Conservation (phyloP, 1,284 basidiomycete genomes). For the Agaricales sp. region DNA sequence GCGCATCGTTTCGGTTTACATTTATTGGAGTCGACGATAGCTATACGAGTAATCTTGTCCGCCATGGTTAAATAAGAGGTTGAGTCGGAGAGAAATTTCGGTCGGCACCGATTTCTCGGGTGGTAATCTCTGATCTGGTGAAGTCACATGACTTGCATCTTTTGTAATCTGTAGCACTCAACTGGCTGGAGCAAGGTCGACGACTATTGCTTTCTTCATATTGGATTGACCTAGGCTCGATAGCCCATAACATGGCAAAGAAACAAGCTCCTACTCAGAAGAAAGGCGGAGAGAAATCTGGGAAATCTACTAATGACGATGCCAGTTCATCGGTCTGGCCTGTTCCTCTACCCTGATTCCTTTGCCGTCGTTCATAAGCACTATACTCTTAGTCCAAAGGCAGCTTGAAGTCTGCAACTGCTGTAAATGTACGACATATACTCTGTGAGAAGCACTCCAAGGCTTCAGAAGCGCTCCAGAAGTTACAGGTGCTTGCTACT, state of each 20-base stretch:
- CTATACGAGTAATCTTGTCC: constrained; percentile 93
- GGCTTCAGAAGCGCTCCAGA: constrained; percentile 63
- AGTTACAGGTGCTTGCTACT: constrained; percentile 51
- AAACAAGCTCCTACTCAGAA: constrained; percentile 30
- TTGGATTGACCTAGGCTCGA: background rate
- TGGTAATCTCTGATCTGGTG: background rate
- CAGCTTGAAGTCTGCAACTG: constrained; percentile 59
- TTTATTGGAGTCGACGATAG: constrained; percentile 87
- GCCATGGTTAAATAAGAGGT: constrained; percentile 17
- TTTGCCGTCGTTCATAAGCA: no score
- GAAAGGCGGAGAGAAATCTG: constrained; percentile 21
- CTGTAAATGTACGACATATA: constrained; percentile 78
- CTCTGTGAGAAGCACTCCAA: constrained; percentile 80
- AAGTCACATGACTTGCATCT: background rate
- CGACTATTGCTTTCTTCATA: background rate
- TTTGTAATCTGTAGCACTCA: background rate
- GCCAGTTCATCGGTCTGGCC: background rate
- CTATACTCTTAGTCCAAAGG: constrained; percentile 34
- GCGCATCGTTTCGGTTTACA: constrained; percentile 92
- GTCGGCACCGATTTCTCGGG: background rate
- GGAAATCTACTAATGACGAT: constrained; percentile 6
- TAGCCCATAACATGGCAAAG: constrained; percentile 39
- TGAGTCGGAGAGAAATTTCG: background rate
- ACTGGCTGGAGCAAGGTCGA: background rate
- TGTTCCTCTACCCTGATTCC: no score